Evolutionary conservation across 164 flowering plant genomes (phyloP).

Genomic region (Saururus chinensis): DNA sequence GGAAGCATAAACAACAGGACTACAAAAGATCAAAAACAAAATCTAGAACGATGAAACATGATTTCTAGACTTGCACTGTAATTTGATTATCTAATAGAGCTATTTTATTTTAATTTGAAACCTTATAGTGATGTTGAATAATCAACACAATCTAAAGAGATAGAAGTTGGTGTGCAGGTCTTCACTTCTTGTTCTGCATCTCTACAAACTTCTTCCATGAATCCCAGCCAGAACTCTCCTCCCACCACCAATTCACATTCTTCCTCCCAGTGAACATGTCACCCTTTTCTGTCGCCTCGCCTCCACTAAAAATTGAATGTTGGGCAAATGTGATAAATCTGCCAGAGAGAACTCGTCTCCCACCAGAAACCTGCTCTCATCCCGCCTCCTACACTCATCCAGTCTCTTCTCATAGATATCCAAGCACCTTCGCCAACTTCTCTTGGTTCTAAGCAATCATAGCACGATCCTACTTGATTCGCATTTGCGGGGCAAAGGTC

Average conservation of each 20-base stretch:
- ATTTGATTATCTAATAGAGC: no score
- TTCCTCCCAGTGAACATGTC: constrained; percentile 46
- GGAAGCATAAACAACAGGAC: no score
- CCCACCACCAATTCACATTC: constrained; percentile 82
- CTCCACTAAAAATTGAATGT: constrained; percentile 42
- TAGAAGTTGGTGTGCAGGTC: no score
- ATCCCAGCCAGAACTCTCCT: no score
- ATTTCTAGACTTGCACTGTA: no score
- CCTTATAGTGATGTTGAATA: no score
- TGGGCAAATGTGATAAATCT: constrained; percentile 77
- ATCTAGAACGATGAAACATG: no score
- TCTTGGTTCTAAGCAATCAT: constrained; percentile 45
- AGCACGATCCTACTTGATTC: constrained; percentile 44
- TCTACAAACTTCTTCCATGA: constrained; percentile 81
- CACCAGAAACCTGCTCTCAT: constrained; percentile 56
- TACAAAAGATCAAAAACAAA: no score
- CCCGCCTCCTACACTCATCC: no score
- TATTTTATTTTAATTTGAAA: no score
- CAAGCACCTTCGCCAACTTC: constrained; percentile 61
- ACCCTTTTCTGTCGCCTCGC: constrained; percentile 33
- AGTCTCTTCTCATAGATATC: constrained; percentile 62
- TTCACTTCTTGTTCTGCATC: constrained; percentile 33
- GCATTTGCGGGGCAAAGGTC: no score
- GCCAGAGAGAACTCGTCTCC: constrained; percentile 76
- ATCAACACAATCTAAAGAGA: no score